Percentiles rank a stretch among this genome's conserved stretches.
Evolutionary conservation across 108 stramenopile genomes (phyloP).

Genomic region (Conticribra weissflogii): DNA sequence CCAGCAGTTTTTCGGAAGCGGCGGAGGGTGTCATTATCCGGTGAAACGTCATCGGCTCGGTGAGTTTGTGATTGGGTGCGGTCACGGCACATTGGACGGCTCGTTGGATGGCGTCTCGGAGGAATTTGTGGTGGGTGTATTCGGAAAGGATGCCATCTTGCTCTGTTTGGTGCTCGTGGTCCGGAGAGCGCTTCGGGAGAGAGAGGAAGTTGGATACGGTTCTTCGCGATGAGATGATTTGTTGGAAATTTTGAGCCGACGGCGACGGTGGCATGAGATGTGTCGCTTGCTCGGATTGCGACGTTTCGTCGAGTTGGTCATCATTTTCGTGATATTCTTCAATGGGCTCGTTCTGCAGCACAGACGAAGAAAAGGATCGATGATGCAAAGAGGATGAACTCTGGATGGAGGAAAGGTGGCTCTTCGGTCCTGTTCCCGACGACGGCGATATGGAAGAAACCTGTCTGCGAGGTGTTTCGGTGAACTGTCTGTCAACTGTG

Average conservation of each 20-base stretch:
- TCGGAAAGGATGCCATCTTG: no score
- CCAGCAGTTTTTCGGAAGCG: slow-evolving; percentile 50
- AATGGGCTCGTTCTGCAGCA: not conserved
- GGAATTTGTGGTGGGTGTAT: slow-evolving; percentile 3
- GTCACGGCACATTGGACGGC: slow-evolving; percentile 61
- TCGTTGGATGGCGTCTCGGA: slow-evolving; percentile 58
- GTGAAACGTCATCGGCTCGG: slow-evolving; percentile 70
- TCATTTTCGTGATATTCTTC: not conserved
- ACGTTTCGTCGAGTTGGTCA: slow-evolving; percentile 1
- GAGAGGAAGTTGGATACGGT: slow-evolving; percentile 36
- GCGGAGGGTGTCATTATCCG: slow-evolving; percentile 57
- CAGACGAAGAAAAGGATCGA: slow-evolving; percentile 2
- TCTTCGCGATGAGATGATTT: slow-evolving; percentile 32
- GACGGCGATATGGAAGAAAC: not conserved
- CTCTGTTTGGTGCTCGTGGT: no score
- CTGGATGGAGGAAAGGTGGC: not conserved
- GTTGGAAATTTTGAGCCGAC: slow-evolving; percentile 29
- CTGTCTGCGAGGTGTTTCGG: not conserved
- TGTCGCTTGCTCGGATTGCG: not conserved
- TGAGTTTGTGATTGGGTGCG: slow-evolving; percentile 74
- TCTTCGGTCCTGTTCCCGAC: not conserved
- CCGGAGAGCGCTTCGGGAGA: no score
- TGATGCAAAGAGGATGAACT: not conserved
- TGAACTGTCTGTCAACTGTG: not conserved
- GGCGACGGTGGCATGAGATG: slow-evolving; percentile 1